Evolutionary conservation across 2,329 filamentous ascomycete species (phyloP), one percentile per base, ranked within the genome.

Genomic region (Aspergillus neoniger): DNA sequence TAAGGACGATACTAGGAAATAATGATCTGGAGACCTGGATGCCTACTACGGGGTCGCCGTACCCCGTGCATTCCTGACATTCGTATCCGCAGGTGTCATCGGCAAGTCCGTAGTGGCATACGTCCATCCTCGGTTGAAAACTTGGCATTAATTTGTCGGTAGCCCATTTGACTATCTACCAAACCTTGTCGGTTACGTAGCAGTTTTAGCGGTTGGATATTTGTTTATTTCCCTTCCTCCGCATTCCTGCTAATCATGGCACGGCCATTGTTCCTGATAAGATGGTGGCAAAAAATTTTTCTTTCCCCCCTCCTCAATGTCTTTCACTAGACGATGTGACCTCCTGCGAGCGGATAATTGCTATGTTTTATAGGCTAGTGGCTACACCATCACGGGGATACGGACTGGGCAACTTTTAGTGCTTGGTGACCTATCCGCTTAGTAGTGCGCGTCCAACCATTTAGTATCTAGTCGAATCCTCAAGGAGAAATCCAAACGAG

Each of bases 51-150:
- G 65, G 59, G 65, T 57, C 65, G 63, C 65, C 65, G 65, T 62
- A 39, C 50, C 58, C 57, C 58, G 55, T 60, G 44, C 59, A 28
- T 55, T 61, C 48, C 60, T 61, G 60, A 58, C 62, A 63, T 56
- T 61, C 62, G 61, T 63, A 61, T 65, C 64, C 63, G 61, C 65
- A 66, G 47, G 39, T 65, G 60, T 65, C 65, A 64, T 69, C 67
- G 67, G 65, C 61, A 63, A 65, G 62, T 67, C 67, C 67, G 67
- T 67, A 55, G 64, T 64, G 58, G 60, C 41, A 61, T 49, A 54
- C 52, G 54, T 50, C 61, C 54, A 61, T 59, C 58, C 58, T 57
- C 58, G 58, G 52, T 55, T 55, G 19, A 49, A 52, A 60, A 62
- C 63, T 63, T 62, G 63, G 63, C 63, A 60, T 59, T 50, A 50